These are phyloP conservation scores for Blepharisma undulans DNA, from an alignment of 169 alveolate species.

Conservation along the genomic window DNA sequence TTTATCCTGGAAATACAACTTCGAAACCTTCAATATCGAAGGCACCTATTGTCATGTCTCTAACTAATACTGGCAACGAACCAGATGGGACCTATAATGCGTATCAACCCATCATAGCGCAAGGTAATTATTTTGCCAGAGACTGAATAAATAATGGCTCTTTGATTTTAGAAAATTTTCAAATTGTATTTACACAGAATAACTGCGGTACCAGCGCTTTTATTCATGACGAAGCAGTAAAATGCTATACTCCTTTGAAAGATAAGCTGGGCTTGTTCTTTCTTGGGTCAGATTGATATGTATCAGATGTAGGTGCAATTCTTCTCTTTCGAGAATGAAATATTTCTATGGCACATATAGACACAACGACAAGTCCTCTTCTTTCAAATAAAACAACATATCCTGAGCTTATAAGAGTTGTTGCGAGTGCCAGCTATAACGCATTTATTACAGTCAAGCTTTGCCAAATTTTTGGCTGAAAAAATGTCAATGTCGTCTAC, in stretches of 20 bases:
- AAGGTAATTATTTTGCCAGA: not conserved
- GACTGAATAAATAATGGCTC: not conserved
- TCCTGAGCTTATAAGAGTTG: conserved; percentile 12
- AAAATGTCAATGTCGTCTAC: not conserved
- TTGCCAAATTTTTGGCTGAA: not conserved
- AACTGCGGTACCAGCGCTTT: not conserved
- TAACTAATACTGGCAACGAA: not conserved
- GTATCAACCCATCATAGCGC: not conserved
- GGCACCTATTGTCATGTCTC: not conserved
- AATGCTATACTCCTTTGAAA: not conserved
- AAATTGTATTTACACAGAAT: not conserved
- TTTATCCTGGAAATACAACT: not conserved
- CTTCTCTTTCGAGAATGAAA: not conserved
- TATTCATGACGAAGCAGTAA: no score
- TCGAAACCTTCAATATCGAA: not conserved
- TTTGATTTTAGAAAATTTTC: not conserved
- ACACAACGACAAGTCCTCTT: not conserved
- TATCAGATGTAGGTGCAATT: not conserved
- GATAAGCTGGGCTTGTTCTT: not conserved
- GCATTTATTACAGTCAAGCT: not conserved
- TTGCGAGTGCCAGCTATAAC: not conserved
- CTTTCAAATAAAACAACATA: not conserved
- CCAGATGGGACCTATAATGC: not conserved
- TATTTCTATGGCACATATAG: not conserved
- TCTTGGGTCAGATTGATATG: not conserved